Evolutionary conservation across 192 early-diverging fungal genomes (phyloP), one percentile per base, ranked within the genome.

Genomic region (Backusella tarrabulga): DNA sequence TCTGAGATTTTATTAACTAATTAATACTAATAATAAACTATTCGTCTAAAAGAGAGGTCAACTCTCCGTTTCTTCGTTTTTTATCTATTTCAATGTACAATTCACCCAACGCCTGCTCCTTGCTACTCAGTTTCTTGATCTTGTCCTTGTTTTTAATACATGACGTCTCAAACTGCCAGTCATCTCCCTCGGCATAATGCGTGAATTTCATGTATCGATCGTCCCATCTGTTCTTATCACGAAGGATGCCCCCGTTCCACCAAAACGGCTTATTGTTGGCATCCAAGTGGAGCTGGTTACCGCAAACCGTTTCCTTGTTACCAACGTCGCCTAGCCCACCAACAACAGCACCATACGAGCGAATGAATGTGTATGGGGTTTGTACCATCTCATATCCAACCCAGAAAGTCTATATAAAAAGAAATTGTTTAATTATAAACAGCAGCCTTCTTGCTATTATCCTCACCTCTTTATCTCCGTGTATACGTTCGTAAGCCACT

Each of bases 381-480:
- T 88, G 83, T 23, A 85, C 69, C 84, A 89, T 86, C 71, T 92
- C 92, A 41, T 79, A 86, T 0, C 90, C 90, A 34, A 86, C 80
- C 92, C 92, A 93, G 42, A 90, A 93, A 0, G 90, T 77, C 72
- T 79, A 38, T 40, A 17, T 8, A 14, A 23, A 63, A 9, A 15
- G 42, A 32, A 32, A 32, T 32, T 23, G n/a, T 3, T 54, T 21
- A 21, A n/a, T 21, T 54, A 21, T 54, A 46, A 21, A 60, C n/a
- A 29, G 5, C 14, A 29, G 1, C 6, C 12, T n/a, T 0, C 6
- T 2, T 54, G 6, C 19, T 4, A 19, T 23, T 54, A 21, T 54
- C 21, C 5, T 71, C 63, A 79, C 87, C 72, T 93, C 92, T 76
- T 93, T 93, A 81, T 93, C 92, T n/a, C 91, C 90, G 44, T 87